phyloP scores from a whole-genome alignment of 345 rosid species.

The Brassica carinata region DNA sequence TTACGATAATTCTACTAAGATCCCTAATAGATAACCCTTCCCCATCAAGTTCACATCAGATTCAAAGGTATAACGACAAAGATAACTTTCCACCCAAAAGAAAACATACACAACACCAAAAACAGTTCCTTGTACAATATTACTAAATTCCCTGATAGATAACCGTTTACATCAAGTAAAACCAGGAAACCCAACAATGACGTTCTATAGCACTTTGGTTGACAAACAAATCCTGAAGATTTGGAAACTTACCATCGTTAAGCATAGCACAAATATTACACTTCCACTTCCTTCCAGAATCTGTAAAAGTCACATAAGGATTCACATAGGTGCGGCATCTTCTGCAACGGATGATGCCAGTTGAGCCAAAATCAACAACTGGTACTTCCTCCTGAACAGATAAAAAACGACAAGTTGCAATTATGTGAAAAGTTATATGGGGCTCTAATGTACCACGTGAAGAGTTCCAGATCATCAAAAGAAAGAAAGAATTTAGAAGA shows the following conservation, averaged over 20 bases:
- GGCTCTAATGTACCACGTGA: slow-evolving; percentile 7
- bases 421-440: background rate
- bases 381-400: slow-evolving; percentile 90
- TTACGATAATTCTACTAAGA: slow-evolving; percentile 18
- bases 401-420: slow-evolving; percentile 36
- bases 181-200: background rate
- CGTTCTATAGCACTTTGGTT: slow-evolving; percentile 10
- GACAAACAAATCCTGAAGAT: background rate
- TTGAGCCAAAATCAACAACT: slow-evolving; percentile 74
- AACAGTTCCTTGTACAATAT: background rate
- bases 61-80: background rate
- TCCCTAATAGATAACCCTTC: background rate
- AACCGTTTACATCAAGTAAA: background rate
- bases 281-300: slow-evolving; percentile 98
- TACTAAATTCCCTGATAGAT: background rate
- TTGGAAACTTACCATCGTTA: slow-evolving; percentile 77
- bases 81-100: background rate
- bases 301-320: slow-evolving; percentile 86
- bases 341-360: slow-evolving; percentile 95
- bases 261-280: slow-evolving; percentile 92
- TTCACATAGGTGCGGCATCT: slow-evolving; percentile 97
- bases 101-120: background rate
- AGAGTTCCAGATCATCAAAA: slow-evolving; percentile 14
- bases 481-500: background rate
- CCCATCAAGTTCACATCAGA: background rate